Evolutionary conservation across 257 asterid genomes (phyloP), one percentile per base, ranked within the genome.

Genomic region (Salvia splendens): DNA sequence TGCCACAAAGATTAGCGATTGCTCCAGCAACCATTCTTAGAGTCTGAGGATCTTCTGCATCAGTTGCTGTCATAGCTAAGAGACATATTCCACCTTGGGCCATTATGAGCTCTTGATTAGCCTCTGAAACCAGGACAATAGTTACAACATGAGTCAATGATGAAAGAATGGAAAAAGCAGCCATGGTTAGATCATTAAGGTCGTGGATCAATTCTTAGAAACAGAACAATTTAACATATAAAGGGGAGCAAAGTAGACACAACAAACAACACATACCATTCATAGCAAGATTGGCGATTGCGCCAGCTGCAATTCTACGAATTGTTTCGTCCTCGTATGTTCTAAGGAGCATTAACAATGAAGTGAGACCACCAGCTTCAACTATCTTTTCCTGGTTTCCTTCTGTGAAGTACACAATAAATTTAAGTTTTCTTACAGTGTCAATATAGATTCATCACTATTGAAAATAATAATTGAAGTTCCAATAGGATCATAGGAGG

Each of bases 21-120:
- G 99, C 99, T 80, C 99, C 99, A 55, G 99, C 99, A 61, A 94
- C 99, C 99, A 94, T 94, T 53, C 99, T 84, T 41, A 94, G 82
- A 74, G 99, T 94, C 77, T 94, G 99, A 33, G 99, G 96, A 83
- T 94, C 99, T 79, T 87, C 96, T 3, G 98, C 99, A 77, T 94
- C 98, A 69, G 91, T 69, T 45, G 98, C 96, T 35, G 98, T 94
- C 79, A 80, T 75, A 52, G 99, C 96, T 75, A 94, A 79, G 52
- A 94, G 82, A 72, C 78, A 50, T 67, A 94, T 85, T 47, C 99
- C 98, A 30, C 98, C 95, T 86, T 94, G 98, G 56, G 90, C 86
- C 99, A 94, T 94, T 85, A 94, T 89, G 72, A 88, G 95, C 73
- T 89, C 98, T 76, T 91, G 99, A 78, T 91, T 94, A 54, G 91